A percentile compares a stretch with the other conserved stretches of the same genome.
Evolutionary conservation across 2,329 filamentous ascomycete species (phyloP).

Genomic region (Diaporthe vaccinii): DNA sequence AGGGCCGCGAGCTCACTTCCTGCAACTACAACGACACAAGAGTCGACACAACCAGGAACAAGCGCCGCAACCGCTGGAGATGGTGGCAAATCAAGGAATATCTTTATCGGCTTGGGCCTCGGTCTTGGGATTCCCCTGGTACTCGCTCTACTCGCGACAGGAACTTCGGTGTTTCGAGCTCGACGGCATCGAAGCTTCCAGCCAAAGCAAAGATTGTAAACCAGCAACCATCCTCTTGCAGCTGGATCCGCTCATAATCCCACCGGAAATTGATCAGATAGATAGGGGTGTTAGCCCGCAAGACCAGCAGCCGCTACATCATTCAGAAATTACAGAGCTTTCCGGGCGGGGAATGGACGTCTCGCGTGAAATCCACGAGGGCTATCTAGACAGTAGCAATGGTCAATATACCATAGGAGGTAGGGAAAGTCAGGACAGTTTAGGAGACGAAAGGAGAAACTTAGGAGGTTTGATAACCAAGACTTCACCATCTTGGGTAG

Average conservation of each 20-base stretch:
- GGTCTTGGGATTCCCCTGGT: neutral
- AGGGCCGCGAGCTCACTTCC: too few relatives aligned
- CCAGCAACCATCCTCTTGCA: neutral
- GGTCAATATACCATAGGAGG: neutral
- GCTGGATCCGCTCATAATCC: neutral
- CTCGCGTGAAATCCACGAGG: neutral
- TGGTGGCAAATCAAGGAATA: neutral
- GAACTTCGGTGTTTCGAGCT: neutral
- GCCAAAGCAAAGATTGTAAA: neutral
- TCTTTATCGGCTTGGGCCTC: neutral
- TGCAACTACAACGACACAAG: too few relatives aligned
- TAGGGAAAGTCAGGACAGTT: too few relatives aligned
- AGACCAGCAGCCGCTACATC: neutral
- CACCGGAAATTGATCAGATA: neutral
- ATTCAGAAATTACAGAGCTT: neutral
- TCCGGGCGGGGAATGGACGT: neutral
- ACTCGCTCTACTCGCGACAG: neutral
- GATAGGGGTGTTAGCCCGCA: neutral
- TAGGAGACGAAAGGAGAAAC: too few relatives aligned
- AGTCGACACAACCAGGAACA: neutral
- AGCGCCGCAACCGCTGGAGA: too few relatives aligned
- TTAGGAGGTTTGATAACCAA: too few relatives aligned
- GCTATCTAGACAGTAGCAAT: neutral
- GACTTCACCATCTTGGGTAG: too few relatives aligned
- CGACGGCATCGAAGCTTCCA: neutral